phyloP scores from a whole-genome alignment of 352 stramenopile species.

The Pythium monospermum region DNA sequence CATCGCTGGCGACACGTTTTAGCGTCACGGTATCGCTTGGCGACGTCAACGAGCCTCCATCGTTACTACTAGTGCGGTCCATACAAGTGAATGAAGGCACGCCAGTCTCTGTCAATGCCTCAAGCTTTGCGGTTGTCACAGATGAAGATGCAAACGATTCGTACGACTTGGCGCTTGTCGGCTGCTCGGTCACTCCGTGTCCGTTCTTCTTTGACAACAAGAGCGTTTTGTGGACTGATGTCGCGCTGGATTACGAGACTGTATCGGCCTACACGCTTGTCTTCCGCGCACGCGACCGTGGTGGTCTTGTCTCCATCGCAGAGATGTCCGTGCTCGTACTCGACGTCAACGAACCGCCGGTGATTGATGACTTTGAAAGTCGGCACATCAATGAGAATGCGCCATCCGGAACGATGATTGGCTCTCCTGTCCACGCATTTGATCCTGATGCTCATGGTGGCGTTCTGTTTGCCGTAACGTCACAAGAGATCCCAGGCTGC shows the following conservation, averaged over 20 bases:
- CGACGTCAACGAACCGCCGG: conserved; percentile 25
- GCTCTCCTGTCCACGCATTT: conserved; percentile 4
- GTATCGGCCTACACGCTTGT: conserved; percentile 13
- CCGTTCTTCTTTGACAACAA: conserved; percentile 17
- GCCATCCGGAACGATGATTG: conserved; percentile 15
- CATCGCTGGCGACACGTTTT: conserved; percentile 9
- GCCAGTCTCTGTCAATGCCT: conserved; percentile 6
- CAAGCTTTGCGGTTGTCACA: conserved; percentile 10
- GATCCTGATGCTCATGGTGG: conserved; percentile 3
- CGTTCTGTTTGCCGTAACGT: conserved; percentile 26
- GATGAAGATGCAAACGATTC: conserved; percentile 19
- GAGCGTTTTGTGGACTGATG: conserved; percentile 2
- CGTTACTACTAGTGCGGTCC: conserved; percentile 6
- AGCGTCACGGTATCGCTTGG: conserved; percentile 6
- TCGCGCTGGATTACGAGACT: conserved; percentile 14
- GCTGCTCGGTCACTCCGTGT: conserved; percentile 18
- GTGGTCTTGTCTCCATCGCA: background rate
- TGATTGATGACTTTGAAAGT: conserved; percentile 18
- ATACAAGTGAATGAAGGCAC: conserved; percentile 12
- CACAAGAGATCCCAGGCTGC: conserved; percentile 32
- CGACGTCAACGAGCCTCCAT: conserved; percentile 22
- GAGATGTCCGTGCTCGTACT: conserved; percentile 10
- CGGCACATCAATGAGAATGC: conserved; percentile 34
- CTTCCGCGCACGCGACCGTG: conserved; percentile 16
- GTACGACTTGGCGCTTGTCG: conserved; percentile 9